phyloP scores from a whole-genome alignment of 108 stramenopile genomes.

The Cyclotella cryptica region DNA sequence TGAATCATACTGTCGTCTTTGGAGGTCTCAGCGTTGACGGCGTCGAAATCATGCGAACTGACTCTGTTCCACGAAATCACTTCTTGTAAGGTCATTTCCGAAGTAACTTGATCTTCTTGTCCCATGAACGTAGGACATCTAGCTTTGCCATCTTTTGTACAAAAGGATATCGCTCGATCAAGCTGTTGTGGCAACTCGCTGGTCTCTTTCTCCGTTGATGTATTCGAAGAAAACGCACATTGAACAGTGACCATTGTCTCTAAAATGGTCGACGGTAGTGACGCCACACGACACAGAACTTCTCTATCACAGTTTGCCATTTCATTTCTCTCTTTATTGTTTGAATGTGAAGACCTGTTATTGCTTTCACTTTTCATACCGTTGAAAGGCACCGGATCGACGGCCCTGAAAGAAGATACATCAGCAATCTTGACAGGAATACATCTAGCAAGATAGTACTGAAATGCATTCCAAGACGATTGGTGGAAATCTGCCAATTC shows the following conservation, averaged over 20 bases:
- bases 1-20: not conserved
- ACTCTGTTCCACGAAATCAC: slow-evolving; percentile 15
- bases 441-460: slow-evolving; percentile 33
- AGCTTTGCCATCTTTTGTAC: not conserved
- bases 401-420: slow-evolving; percentile 23
- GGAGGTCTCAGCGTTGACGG: not conserved
- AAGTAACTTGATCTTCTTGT: slow-evolving; percentile 54
- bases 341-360: not conserved
- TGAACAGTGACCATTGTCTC: slow-evolving; percentile 37
- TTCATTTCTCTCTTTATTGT: not conserved
- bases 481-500: not conserved
- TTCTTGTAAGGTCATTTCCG: slow-evolving; percentile 42
- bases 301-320: not conserved
- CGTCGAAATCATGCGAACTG: not conserved
- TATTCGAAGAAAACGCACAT: slow-evolving; percentile 20
- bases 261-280: slow-evolving; percentile 32
- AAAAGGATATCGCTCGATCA: slow-evolving; percentile 24
- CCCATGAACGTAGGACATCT: slow-evolving; percentile 43
- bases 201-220: not conserved
- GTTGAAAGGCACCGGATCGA: not conserved
- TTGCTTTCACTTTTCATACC: not conserved
- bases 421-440: slow-evolving; percentile 39
- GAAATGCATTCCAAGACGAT: slow-evolving; percentile 34
- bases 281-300: not conserved
- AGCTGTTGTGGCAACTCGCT: slow-evolving; percentile 9